These are phyloP conservation scores for Millerozyma acaciae DNA, from an alignment of 805 yeast species.

Conservation along the genomic window DNA sequence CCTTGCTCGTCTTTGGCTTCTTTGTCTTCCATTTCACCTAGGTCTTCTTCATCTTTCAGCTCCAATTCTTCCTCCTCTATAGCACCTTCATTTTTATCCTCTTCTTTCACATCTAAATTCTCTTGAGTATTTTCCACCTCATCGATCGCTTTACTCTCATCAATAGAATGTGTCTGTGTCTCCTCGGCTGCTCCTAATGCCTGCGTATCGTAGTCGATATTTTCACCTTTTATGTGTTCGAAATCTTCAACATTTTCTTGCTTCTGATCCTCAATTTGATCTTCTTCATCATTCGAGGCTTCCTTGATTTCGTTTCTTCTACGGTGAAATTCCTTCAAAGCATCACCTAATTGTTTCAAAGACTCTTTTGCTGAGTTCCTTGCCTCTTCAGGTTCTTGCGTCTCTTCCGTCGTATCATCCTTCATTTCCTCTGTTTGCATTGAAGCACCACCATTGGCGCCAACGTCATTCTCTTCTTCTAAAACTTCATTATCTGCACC, in stretches of 20 bases:
- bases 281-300: constrained; percentile 42
- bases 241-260: constrained; percentile 79
- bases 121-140: constrained; percentile 53
- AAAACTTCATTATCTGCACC: constrained; percentile 56
- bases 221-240: constrained; percentile 77
- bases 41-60: constrained; percentile 24
- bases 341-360: constrained; percentile 84
- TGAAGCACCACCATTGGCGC: constrained; percentile 57
- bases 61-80: constrained; percentile 22
- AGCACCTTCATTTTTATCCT: constrained; percentile 15
- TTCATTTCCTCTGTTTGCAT: constrained; percentile 35
- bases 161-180: constrained; percentile 72
- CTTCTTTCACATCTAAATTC: constrained; percentile 20
- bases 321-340: constrained; percentile 86
- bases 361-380: constrained; percentile 71
- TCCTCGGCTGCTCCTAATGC: constrained; percentile 87
- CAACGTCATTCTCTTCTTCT: constrained; percentile 64
- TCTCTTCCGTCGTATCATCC: constrained; percentile 24
- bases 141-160: constrained; percentile 79
- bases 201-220: constrained; percentile 76
- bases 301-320: constrained; percentile 85
- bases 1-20: constrained; percentile 23
- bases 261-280: constrained; percentile 48
- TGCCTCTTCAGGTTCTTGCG: constrained; percentile 39
- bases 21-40: constrained; percentile 28